phyloP scores from a whole-genome alignment of 2,329 filamentous ascomycete genomes.

The Microdochium trichocladiopsis region DNA sequence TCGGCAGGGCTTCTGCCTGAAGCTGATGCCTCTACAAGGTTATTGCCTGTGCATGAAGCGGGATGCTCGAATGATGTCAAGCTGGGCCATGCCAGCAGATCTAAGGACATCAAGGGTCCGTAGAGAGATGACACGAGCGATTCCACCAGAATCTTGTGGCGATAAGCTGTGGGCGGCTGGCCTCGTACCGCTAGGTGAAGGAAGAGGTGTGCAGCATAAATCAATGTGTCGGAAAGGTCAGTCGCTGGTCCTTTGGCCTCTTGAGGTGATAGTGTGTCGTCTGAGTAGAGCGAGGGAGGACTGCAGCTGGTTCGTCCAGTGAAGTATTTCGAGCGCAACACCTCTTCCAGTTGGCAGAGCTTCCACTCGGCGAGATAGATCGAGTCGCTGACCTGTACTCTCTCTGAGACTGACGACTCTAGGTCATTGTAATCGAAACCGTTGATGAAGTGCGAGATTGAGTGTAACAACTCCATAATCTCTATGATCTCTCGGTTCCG shows the following conservation, averaged over 20 bases:
- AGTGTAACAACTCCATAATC: slow-evolving; percentile 20
- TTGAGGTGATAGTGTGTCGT: neutral
- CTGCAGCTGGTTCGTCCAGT: slow-evolving; percentile 8
- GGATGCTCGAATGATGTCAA: slow-evolving; percentile 8
- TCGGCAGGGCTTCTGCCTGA: slow-evolving; percentile 3
- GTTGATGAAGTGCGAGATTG: slow-evolving; percentile 19
- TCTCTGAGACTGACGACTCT: slow-evolving; percentile 15
- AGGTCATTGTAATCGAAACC: slow-evolving; percentile 22
- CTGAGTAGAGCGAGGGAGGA: slow-evolving; percentile 4
- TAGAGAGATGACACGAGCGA: slow-evolving; percentile 18
- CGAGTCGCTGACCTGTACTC: slow-evolving; percentile 21
- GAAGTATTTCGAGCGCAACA: slow-evolving; percentile 9
- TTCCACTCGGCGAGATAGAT: slow-evolving; percentile 22
- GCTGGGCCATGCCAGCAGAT: slow-evolving; percentile 15
- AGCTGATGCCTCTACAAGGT: neutral
- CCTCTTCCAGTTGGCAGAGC: slow-evolving; percentile 19
- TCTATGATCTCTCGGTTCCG: slow-evolving; percentile 17
- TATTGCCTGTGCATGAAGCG: slow-evolving; percentile 6
- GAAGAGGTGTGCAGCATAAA: slow-evolving; percentile 21
- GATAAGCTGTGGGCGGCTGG: slow-evolving; percentile 19
- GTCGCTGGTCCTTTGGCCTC: slow-evolving; percentile 6
- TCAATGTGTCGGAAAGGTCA: slow-evolving; percentile 19
- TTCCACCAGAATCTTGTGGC: slow-evolving; percentile 18
- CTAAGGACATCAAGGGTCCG: slow-evolving; percentile 13
- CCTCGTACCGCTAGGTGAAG: slow-evolving; percentile 21